Base-by-base conservation (phyloP, 2,329 filamentous ascomycete species). In the Elsinoe perseae region DNA sequence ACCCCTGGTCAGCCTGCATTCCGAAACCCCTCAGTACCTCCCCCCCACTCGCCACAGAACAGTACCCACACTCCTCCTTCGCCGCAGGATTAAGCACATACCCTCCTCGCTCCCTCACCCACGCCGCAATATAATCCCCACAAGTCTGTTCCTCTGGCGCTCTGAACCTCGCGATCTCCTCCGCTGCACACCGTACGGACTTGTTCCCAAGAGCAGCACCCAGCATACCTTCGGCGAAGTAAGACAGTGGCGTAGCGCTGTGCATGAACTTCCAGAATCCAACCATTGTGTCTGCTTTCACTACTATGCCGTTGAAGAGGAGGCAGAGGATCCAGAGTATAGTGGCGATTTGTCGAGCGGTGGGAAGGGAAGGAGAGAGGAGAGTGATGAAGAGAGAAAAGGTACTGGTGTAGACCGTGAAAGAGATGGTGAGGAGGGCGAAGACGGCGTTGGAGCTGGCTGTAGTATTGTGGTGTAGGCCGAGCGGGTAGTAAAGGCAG, bases 21-120 rank as follows among this genome's bases (percentile, higher is more conserved):
- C 76, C 78, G 14, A 75, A 76, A n/a, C 83, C 86, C 55, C 85
- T 89, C 64, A 93, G 90, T 67, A 84, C 88, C 56, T 85, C 89
- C 64, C 95, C 92, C 68, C 92, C 97, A 73, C 91, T 92, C 68
- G 83, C 97, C 58, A 89, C 89, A 16, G 82, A 84, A 58, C 87
- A 87, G 67, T 97, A 98, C 69, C 93, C 93, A 18, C 83, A 88
- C 34, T 85, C 89, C 54, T 80, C 97, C 57, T 53, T 71, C 84
- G 23, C 82, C 80, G 59, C 79, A 91, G 9, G 20, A 25, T 25
- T 21, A 12, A 44, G 20, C 2, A 44, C 40, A 44, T 44, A 44
- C 20, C 18, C 40, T 23, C 40, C 40, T 21, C 38, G 10, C 12
- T 42, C 38, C 38, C 38, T 18, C 18, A 42, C 38, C 38, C 38